phyloP scores from a whole-genome alignment of 441 rosid genomes.

The Populus hybrid region DNA sequence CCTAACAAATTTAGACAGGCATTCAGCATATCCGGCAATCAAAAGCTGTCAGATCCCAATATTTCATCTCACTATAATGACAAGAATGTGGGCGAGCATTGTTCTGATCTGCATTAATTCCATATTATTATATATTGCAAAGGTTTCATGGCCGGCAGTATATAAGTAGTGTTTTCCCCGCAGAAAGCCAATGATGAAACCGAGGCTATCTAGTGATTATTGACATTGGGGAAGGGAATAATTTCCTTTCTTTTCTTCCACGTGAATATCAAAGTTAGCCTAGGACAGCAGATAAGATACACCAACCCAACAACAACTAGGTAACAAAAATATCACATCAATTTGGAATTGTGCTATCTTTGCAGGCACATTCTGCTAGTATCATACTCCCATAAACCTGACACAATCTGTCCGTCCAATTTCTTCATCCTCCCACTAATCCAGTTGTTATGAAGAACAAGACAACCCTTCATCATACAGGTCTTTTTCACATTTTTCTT shows the following conservation, averaged over 20 bases:
- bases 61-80: conserved; percentile 11
- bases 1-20: conserved; percentile 29
- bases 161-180: conserved; percentile 12
- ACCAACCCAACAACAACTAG: background rate
- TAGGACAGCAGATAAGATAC: conserved; percentile 4
- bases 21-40: conserved; percentile 32
- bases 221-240: conserved; percentile 1
- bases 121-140: conserved; percentile 12
- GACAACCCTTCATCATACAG: conserved; percentile 61
- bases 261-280: conserved; percentile 24
- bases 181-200: conserved; percentile 27
- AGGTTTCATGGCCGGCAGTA: conserved; percentile 31
- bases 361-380: conserved; percentile 58
- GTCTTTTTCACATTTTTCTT: conserved; percentile 52
- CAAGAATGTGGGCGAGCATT: conserved; percentile 4
- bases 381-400: conserved; percentile 88
- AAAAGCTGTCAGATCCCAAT: conserved; percentile 20
- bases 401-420: conserved; percentile 69
- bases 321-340: background rate
- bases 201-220: conserved; percentile 26
- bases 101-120: conserved; percentile 16
- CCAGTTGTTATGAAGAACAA: conserved; percentile 84
- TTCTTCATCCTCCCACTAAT: conserved; percentile 83
- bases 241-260: conserved; percentile 17
- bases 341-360: conserved; percentile 23